phyloP scores from a whole-genome alignment of 2,329 filamentous ascomycete genomes.

The Juglanconis sp. region DNA sequence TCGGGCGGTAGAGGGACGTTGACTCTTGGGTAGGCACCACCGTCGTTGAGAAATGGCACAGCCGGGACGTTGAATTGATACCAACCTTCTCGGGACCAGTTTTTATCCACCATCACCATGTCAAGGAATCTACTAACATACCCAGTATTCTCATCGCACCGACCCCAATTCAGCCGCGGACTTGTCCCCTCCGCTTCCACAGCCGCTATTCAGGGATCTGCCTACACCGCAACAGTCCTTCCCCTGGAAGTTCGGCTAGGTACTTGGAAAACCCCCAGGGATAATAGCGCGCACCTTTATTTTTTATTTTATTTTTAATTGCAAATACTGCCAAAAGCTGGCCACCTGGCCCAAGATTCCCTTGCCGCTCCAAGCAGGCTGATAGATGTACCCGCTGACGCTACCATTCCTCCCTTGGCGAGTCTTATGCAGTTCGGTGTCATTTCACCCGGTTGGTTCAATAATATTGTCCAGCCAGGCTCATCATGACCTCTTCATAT shows the following conservation, averaged over 20 bases:
- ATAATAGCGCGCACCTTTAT: too few relatives aligned
- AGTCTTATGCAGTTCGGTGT: background rate
- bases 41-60: background rate
- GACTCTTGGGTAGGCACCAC: background rate
- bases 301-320: too few relatives aligned
- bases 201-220: background rate
- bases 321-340: too few relatives aligned
- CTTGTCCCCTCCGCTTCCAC: background rate
- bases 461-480: background rate
- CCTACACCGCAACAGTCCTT: too few relatives aligned
- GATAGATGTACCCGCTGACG: too few relatives aligned
- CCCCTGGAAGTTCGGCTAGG: too few relatives aligned
- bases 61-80: background rate
- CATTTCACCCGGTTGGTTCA: background rate
- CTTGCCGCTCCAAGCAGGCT: too few relatives aligned
- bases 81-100: background rate
- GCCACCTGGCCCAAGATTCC: too few relatives aligned
- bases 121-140: background rate
- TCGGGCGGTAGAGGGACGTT: background rate
- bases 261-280: too few relatives aligned
- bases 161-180: constrained; percentile 1
- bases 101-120: background rate
- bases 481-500: too few relatives aligned
- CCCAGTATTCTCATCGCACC: background rate
- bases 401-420: background rate